Evolutionary conservation across 2,329 filamentous ascomycete species (phyloP), one percentile per base, ranked within the genome.

Genomic region (Xylogone sp.): DNA sequence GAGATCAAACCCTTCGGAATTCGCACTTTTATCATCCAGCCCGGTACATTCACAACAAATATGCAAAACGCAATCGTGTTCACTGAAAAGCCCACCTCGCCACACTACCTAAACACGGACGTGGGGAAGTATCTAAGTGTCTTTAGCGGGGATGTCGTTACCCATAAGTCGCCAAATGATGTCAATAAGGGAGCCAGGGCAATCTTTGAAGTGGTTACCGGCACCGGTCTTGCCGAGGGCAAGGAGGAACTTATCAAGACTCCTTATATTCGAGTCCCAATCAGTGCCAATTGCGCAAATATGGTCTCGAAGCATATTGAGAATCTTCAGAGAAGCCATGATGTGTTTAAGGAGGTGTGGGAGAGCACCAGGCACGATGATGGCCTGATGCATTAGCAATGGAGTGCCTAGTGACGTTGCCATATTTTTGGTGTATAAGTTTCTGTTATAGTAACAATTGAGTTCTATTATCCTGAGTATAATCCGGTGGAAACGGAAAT

Each of bases 181-280:
- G 69, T 69, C 42, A 62, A 68, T 13, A 78, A 77, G 54, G 74
- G 69, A 0, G 68, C 68, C 4, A 65, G 66, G 52, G 71, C 66
- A 8, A 67, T 78, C 6, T 75, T 71, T 50, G 69, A 77, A 21
- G 66, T 77, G 3, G 62, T 71, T 1, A 61, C 67, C 0, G 72
- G 69, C 0, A 67, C 70, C 21, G 71, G 71, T 0, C 61, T 65
- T n/a, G 72, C 71, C 1, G 55, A 48, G 9, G 70, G 70, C 0
- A 62, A 57, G n/a, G 68, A 71, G 53, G 56, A 47, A 0, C 21
- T 39, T 39, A 39, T 39, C 13, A 39, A 16, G 34, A 39, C 34
- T 9, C 8, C 34, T 16, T 39, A 39, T 16, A 4, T 39, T 5
- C 34, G 34, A 39, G 34, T 18, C n/a, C 34, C 34, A 16, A 39